A percentile compares a stretch with the other conserved stretches of the same genome.
These are phyloP conservation scores for Quercus robur DNA, from an alignment of 306 rosid species.

Conservation along the genomic window DNA sequence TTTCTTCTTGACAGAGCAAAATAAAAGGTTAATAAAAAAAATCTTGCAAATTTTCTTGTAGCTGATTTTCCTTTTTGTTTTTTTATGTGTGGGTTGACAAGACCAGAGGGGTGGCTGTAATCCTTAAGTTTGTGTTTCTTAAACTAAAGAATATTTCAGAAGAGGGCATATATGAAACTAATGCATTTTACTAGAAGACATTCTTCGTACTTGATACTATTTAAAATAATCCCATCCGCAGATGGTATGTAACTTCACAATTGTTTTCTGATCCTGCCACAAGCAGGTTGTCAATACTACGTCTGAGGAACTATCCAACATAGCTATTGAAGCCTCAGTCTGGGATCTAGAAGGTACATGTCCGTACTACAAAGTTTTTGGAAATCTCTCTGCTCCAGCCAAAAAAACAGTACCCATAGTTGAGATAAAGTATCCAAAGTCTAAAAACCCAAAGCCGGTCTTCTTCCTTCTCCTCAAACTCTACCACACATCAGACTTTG, in stretches of 20 bases:
- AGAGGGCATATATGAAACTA: too few species aligned
- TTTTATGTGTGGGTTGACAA: too few species aligned
- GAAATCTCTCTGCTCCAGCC: constrained; percentile 55
- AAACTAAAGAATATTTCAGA: too few species aligned
- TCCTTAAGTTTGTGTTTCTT: too few species aligned
- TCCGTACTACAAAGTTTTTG: constrained; percentile 58
- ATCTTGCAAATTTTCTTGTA: too few species aligned
- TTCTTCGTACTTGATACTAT: too few species aligned
- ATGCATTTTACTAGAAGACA: too few species aligned
- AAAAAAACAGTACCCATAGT: constrained; percentile 54
- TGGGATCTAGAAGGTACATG: constrained; percentile 93
- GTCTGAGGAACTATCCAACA: constrained; percentile 54
- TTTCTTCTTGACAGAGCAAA: background rate
- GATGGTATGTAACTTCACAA: background rate
- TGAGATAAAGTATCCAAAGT: constrained; percentile 83
- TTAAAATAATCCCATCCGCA: background rate
- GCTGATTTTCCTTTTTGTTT: too few species aligned
- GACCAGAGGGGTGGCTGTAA: too few species aligned
- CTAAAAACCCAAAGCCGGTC: constrained; percentile 65
- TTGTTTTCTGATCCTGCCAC: constrained; percentile 30
- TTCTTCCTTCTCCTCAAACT: constrained; percentile 95
- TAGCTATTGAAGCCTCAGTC: constrained; percentile 77
- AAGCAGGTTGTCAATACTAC: constrained; percentile 88
- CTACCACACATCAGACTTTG: constrained; percentile 50
- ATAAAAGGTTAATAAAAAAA: too few species aligned